Conservation (phyloP, 2,329 filamentous ascomycete species). For the Dothistroma pini region DNA sequence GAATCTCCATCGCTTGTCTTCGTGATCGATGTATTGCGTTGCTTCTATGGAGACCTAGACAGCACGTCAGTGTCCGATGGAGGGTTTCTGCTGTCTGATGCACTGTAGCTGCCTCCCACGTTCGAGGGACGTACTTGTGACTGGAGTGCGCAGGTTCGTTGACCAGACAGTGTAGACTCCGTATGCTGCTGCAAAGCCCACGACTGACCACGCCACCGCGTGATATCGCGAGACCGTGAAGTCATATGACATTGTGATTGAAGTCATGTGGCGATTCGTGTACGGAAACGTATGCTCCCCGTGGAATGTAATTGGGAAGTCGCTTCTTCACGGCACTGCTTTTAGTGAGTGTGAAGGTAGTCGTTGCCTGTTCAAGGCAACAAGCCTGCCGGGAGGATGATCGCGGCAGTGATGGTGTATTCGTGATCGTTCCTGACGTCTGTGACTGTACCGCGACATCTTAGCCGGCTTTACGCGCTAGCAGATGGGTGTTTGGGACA, state of each 20-base stretch:
- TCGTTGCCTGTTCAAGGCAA: background rate
- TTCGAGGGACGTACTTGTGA: background rate
- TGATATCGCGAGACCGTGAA: slow-evolving; percentile 35
- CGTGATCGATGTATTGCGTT: slow-evolving; percentile 23
- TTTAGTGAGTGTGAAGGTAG: background rate
- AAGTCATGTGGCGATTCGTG: slow-evolving; percentile 14
- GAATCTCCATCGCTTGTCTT: slow-evolving; percentile 3
- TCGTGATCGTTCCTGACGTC: background rate
- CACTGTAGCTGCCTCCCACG: background rate
- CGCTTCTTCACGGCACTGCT: background rate
- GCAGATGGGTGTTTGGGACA: background rate
- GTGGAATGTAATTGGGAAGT: background rate
- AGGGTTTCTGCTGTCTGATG: background rate
- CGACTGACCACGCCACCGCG: slow-evolving; percentile 54
- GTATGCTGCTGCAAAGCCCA: slow-evolving; percentile 55
- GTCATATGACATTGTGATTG: slow-evolving; percentile 20
- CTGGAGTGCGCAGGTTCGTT: slow-evolving; percentile 7
- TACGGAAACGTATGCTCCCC: background rate
- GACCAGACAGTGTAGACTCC: slow-evolving; percentile 57
- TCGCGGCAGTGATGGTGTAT: background rate
- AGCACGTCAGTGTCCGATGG: background rate
- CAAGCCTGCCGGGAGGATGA: slow-evolving; percentile 2
- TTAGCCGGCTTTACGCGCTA: slow-evolving; percentile 3
- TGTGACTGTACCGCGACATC: background rate
- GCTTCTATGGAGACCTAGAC: slow-evolving; percentile 18